Conservation (phyloP, 371 early-diverging fungal genomes). For the Mucor piriformis region DNA sequence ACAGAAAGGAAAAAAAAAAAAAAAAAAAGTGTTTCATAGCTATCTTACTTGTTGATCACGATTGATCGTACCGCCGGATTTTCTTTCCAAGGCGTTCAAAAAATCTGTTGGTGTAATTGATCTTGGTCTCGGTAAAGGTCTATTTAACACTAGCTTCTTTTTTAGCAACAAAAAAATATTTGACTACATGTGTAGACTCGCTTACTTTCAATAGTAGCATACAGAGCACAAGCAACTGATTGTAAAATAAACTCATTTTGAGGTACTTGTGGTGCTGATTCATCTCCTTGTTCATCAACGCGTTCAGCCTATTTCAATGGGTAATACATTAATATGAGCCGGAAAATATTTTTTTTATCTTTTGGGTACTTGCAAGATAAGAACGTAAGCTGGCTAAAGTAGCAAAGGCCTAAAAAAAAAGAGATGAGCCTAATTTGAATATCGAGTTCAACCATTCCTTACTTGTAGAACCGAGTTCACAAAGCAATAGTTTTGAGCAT, state of each 20-base stretch:
- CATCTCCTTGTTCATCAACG: slow-evolving; percentile 55
- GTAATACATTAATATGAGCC: not conserved
- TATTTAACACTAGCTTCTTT: slow-evolving; percentile 34
- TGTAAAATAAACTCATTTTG: slow-evolving; percentile 46
- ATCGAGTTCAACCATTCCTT: not conserved
- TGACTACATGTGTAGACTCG: too few relatives aligned
- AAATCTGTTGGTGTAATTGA: slow-evolving; percentile 46
- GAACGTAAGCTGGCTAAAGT: slow-evolving; percentile 52
- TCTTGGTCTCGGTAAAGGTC: slow-evolving; percentile 43
- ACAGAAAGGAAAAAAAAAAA: slow-evolving; percentile 15
- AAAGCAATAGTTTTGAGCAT: slow-evolving; percentile 90
- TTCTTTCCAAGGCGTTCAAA: slow-evolving; percentile 42
- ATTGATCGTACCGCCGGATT: slow-evolving; percentile 47
- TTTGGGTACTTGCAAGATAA: slow-evolving; percentile 51
- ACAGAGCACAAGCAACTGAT: slow-evolving; percentile 56
- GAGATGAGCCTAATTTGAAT: not conserved
- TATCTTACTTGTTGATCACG: slow-evolving; percentile 48
- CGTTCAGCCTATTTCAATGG: slow-evolving; percentile 50
- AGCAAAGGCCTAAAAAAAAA: slow-evolving; percentile 51
- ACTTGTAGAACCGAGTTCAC: slow-evolving; percentile 87
- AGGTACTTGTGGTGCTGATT: slow-evolving; percentile 34
- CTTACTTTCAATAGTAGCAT: slow-evolving; percentile 54
- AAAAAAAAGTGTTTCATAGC: not conserved
- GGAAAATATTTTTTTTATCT: too few relatives aligned
- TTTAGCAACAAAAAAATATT: too few relatives aligned